Evolutionary conservation across 257 asterid genomes (phyloP).

Genomic region (Agastache rugosa): DNA sequence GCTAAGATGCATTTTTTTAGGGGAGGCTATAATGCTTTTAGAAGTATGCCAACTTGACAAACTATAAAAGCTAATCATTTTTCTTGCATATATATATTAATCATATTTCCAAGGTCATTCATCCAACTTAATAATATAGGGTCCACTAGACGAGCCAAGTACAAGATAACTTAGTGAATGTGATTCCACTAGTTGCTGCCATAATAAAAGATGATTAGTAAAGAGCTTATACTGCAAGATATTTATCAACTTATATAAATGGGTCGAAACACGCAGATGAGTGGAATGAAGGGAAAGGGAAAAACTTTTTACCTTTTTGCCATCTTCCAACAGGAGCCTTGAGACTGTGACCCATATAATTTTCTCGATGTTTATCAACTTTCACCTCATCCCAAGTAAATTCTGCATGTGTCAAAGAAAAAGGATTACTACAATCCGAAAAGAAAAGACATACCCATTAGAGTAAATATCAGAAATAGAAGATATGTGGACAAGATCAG

Average conservation of each 20-base stretch:
- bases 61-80: not conserved
- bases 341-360: constrained; percentile 91
- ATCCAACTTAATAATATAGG: constrained; percentile 10
- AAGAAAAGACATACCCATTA: constrained; percentile 9
- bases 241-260: not conserved
- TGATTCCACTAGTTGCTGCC: not conserved
- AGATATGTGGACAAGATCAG: not conserved
- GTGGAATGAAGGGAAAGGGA: not conserved
- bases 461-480: not conserved
- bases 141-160: constrained; percentile 5
- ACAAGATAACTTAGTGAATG: not conserved
- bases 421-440: constrained; percentile 6
- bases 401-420: constrained; percentile 58
- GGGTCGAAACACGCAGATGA: not conserved
- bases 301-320: constrained; percentile 81
- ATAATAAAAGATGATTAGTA: not conserved
- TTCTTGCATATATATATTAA: not conserved
- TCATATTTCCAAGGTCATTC: not conserved
- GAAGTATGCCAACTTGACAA: not conserved
- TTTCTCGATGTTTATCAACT: constrained; percentile 93
- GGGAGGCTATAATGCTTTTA: not conserved
- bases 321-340: constrained; percentile 99
- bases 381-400: constrained; percentile 98
- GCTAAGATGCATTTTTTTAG: not conserved
- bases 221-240: not conserved